phyloP scores from a whole-genome alignment of 441 rosid genomes.

The Jatropha podagrica region DNA sequence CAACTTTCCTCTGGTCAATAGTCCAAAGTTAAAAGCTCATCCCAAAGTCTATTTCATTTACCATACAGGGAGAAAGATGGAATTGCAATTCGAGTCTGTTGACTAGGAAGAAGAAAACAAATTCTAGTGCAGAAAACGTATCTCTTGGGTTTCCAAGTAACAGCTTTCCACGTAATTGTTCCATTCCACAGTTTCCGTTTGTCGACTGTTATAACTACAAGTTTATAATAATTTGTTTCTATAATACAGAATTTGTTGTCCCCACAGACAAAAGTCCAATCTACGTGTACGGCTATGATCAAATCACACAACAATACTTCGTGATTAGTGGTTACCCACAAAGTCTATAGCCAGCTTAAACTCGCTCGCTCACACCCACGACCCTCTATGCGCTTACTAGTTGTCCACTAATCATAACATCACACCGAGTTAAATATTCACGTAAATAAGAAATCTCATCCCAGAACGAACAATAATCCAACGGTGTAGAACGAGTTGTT shows the following conservation, averaged over 20 bases:
- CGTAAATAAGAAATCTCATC: too few species aligned
- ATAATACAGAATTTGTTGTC: neutral
- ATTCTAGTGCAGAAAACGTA: neutral
- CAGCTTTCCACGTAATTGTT: neutral
- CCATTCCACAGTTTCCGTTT: neutral
- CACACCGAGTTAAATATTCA: neutral
- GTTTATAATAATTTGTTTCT: neutral
- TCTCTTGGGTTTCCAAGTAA: neutral
- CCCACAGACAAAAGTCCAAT: neutral
- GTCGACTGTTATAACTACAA: slow-evolving; percentile 2
- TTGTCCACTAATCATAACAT: neutral
- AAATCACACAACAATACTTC: too few species aligned
- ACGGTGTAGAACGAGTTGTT: neutral
- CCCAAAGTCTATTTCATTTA: too few species aligned
- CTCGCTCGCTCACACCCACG: too few species aligned
- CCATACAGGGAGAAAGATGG: neutral
- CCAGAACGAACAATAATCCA: too few species aligned
- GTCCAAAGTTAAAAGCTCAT: too few species aligned
- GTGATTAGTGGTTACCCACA: neutral
- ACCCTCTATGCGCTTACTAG: neutral
- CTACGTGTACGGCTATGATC: neutral
- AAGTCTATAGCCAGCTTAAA: too few species aligned
- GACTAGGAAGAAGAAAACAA: neutral
- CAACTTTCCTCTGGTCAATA: too few species aligned
- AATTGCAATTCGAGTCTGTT: neutral